These are phyloP conservation scores for Psophocarpus tetragonolobus DNA, from an alignment of 306 rosid genomes.

Conservation along the genomic window DNA sequence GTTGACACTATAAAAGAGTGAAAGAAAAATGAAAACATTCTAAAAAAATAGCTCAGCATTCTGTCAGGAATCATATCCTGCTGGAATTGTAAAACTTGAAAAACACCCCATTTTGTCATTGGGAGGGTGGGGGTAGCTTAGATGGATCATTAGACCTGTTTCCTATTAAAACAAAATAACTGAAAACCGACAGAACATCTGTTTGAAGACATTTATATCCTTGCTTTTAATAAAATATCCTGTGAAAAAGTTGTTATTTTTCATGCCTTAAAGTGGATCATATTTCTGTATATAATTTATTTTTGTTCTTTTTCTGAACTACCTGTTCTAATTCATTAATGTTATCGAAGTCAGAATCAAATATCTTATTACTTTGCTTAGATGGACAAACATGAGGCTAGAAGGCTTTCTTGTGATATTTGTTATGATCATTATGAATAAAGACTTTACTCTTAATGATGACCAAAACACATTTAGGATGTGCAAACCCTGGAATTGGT, in stretches of 20 bases:
- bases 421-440: constrained; percentile 6
- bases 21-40: not conserved
- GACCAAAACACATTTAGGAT: constrained; percentile 5
- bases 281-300: not conserved
- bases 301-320: not conserved
- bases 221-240: constrained; percentile 11
- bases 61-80: not conserved
- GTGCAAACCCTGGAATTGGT: not conserved
- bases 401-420: not conserved
- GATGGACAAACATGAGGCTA: not conserved
- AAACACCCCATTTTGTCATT: not conserved
- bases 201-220: not conserved
- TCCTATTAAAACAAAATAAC: not conserved
- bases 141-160: constrained; percentile 12
- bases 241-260: not conserved
- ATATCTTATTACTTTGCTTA: not conserved
- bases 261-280: not conserved
- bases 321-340: constrained; percentile 17
- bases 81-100: constrained; percentile 7
- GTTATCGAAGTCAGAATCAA: not conserved
- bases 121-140: not conserved
- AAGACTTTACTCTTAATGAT: not conserved
- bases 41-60: not conserved
- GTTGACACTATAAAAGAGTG: not conserved
- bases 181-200: constrained; percentile 10